Evolutionary conservation across 306 rosid genomes (phyloP).

Genomic region (Boehmeria nivea): DNA sequence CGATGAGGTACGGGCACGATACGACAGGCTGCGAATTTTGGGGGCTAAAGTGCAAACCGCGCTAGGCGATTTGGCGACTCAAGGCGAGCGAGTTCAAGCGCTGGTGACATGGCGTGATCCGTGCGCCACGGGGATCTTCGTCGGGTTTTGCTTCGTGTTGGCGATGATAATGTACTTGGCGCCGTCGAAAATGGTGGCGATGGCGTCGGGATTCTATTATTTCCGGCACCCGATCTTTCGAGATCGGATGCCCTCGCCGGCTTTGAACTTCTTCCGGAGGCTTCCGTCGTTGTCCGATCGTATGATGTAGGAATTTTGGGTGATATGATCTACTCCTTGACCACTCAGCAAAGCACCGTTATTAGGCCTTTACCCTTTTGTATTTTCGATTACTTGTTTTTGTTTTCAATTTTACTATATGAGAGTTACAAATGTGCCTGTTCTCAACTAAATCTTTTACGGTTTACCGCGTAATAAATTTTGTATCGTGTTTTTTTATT

Average conservation of each 20-base stretch:
- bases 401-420: no score
- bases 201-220: constrained; percentile 79
- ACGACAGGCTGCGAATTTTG: constrained; percentile 59
- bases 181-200: constrained; percentile 69
- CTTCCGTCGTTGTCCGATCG: constrained; percentile 77
- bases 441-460: no score
- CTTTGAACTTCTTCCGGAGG: constrained; percentile 60
- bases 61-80: constrained; percentile 72
- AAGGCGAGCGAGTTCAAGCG: constrained; percentile 73
- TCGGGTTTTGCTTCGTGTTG: constrained; percentile 56
- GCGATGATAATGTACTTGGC: constrained; percentile 56
- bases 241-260: constrained; percentile 62
- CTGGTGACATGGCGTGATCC: constrained; percentile 95
- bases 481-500: no score
- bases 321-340: no score
- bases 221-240: constrained; percentile 76
- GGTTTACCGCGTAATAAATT: no score
- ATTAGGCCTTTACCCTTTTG: no score
- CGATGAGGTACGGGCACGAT: constrained; percentile 44
- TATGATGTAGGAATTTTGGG: constrained; percentile 48
- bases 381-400: no score
- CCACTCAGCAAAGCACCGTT: no score
- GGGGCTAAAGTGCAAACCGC: constrained; percentile 73
- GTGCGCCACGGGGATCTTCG: constrained; percentile 69
- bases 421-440: no score